Percentiles rank a stretch among this genome's conserved stretches.
These are phyloP conservation scores for Boletus rufocinnamomeus DNA, from an alignment of 768 basidiomycete species.

Conservation along the genomic window DNA sequence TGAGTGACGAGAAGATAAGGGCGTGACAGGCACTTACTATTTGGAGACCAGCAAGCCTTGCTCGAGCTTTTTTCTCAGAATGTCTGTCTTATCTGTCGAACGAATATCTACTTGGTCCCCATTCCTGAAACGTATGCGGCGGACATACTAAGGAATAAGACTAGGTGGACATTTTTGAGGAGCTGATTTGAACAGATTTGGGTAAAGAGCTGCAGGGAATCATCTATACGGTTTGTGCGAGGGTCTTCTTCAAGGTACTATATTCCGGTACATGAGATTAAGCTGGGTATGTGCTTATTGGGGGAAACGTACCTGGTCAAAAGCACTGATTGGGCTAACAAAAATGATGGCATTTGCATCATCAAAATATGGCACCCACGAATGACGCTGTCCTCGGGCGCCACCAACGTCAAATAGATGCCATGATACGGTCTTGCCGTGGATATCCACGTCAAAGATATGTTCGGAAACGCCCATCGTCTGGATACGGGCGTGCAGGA, in stretches of 20 bases:
- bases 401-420: conserved; percentile 74
- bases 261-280: not conserved
- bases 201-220: conserved; percentile 86
- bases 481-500: conserved; percentile 86
- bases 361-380: conserved; percentile 69
- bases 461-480: conserved; percentile 90
- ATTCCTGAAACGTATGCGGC: not conserved
- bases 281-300: not conserved
- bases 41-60: conserved; percentile 70
- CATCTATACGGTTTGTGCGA: conserved; percentile 81
- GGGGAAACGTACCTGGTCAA: conserved; percentile 58
- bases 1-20: conserved; percentile 10
- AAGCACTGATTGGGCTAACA: conserved; percentile 76
- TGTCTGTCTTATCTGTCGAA: conserved; percentile 70
- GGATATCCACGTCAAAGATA: conserved; percentile 77
- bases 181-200: conserved; percentile 82
- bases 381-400: conserved; percentile 69
- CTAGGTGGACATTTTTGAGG: conserved; percentile 66
- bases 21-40: conserved; percentile 54
- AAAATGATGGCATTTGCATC: conserved; percentile 82
- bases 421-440: conserved; percentile 76
- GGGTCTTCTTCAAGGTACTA: conserved; percentile 89
- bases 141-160: conserved; percentile 58
- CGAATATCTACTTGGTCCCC: not conserved
- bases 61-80: conserved; percentile 71